Evolutionary conservation across 2,329 filamentous ascomycete genomes (phyloP), one percentile per base, ranked within the genome.

Genomic region (Alternaria longipes): DNA sequence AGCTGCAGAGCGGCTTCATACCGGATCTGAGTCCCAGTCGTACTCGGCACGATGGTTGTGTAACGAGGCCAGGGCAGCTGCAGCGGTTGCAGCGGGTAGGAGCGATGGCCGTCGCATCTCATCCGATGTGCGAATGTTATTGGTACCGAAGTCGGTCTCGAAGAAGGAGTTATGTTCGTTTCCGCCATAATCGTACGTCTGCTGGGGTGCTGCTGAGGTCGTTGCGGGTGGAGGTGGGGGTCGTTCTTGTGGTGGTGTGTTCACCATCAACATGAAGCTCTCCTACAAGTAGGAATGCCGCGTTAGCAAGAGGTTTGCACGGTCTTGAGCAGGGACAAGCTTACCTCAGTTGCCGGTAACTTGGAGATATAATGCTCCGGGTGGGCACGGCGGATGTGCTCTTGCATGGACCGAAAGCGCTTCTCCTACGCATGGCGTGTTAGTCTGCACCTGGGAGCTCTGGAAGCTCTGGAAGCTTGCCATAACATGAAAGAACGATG

Each of bases 291-390:
- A 18, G 41, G 20, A n/a, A 46, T 30, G 49, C 30, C 18, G 30
- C 12, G 40, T 64, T 47, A 64, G 62, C 54, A 60, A 12, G 8
- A 58, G 30, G 16, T 20, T 22, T 36, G 26, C 34, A 30, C n/a
- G 36, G 32, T 18, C 8, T 34, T 30, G n/a, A 14, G 34, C n/a
- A 8, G 16, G 26, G 4, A 12, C 20, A 26, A 16, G 14, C 60
- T 32, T 57, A 63, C 69, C 81, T 97, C 94, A 71, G 94, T 99
- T 50, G 95, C 95, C 69, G 95, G 94, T 72, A 98, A 91, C 87
- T 98, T 97, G 51, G 95, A 90, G 73, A 99, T 97, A 83, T 98
- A 98, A 80, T 97, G 91, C 79, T 97, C 93, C 63, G 94, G 94
- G 79, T 99, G 95, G 70, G 95, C 94, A 80, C 95, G 90, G 74